These are phyloP conservation scores for Psilocybe subaeruginosa DNA, from an alignment of 768 basidiomycete genomes.

Conservation along the genomic window DNA sequence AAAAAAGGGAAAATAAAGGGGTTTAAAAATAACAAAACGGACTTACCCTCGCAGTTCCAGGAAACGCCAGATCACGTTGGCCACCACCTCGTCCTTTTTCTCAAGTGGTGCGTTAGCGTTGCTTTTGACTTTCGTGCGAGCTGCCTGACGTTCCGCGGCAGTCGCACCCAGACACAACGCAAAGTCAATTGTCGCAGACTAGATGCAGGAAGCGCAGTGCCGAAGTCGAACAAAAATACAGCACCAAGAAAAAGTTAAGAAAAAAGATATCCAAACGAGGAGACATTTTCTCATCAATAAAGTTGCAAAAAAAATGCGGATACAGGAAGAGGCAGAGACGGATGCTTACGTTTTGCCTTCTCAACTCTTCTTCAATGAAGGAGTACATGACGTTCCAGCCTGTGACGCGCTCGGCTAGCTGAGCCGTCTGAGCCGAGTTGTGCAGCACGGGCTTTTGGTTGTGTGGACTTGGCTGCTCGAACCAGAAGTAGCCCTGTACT, in stretches of 20 bases:
- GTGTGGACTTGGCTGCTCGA: slow-evolving; percentile 59
- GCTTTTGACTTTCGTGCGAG: slow-evolving; percentile 77
- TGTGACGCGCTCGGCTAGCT: slow-evolving; percentile 84
- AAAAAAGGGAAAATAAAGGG: not conserved
- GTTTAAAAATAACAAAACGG: slow-evolving; percentile 4
- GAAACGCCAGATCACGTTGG: slow-evolving; percentile 98
- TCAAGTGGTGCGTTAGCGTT: slow-evolving; percentile 62
- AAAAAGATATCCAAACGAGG: slow-evolving; percentile 27
- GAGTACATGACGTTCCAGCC: slow-evolving; percentile 89
- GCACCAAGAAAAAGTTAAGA: slow-evolving; percentile 2
- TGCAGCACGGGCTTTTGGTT: slow-evolving; percentile 67
- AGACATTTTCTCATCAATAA: slow-evolving; percentile 25
- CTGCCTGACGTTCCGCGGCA: slow-evolving; percentile 75
- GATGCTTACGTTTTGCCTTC: slow-evolving; percentile 89
- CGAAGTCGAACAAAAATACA: slow-evolving; percentile 13
- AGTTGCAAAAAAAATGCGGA: not conserved
- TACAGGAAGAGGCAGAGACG: slow-evolving; percentile 10
- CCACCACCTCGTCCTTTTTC: slow-evolving; percentile 98
- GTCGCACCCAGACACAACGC: slow-evolving; percentile 93
- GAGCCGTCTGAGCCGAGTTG: slow-evolving; percentile 76
- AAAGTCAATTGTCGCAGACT: slow-evolving; percentile 99
- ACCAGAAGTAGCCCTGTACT: slow-evolving; percentile 78
- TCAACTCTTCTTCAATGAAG: slow-evolving; percentile 90
- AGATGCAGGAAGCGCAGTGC: slow-evolving; percentile 8
- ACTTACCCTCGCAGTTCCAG: slow-evolving; percentile 92